phyloP scores from a whole-genome alignment of 352 stramenopile species.

The Pythium phragmiticola region DNA sequence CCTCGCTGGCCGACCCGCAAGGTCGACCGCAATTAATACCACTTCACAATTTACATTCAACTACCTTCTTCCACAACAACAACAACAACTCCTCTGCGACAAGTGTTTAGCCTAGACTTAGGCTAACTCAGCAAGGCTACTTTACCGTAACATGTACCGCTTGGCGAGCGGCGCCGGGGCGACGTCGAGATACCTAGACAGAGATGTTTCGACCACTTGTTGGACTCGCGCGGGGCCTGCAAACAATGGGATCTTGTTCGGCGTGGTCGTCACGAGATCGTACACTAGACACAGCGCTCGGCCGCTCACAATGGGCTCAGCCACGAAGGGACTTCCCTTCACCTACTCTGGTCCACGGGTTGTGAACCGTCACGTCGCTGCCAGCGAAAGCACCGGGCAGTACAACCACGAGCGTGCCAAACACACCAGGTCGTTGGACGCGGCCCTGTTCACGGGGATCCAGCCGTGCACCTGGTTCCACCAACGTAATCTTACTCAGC shows the following conservation, averaged over 20 bases:
- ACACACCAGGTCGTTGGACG: neutral
- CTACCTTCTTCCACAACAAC: no score
- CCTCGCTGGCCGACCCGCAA: no score
- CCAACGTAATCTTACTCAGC: neutral
- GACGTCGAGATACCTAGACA: neutral
- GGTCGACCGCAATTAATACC: no score
- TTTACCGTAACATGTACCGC: no score
- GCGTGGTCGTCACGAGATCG: neutral
- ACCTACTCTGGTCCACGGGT: neutral
- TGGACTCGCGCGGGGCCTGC: neutral
- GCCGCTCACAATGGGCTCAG: neutral
- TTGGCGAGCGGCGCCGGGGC: neutral
- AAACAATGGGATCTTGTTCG: neutral
- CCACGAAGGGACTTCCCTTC: no score
- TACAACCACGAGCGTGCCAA: neutral
- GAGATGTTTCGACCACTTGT: neutral
- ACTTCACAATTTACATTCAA: no score
- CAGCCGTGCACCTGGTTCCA: neutral
- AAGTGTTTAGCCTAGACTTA: no score
- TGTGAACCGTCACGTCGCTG: neutral
- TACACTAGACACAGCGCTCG: neutral
- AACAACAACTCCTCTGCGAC: no score
- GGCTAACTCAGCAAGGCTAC: no score
- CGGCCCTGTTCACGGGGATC: neutral
- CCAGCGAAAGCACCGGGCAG: neutral